Conservation (phyloP, 768 basidiomycete species). For the Mycena metata region DNA sequence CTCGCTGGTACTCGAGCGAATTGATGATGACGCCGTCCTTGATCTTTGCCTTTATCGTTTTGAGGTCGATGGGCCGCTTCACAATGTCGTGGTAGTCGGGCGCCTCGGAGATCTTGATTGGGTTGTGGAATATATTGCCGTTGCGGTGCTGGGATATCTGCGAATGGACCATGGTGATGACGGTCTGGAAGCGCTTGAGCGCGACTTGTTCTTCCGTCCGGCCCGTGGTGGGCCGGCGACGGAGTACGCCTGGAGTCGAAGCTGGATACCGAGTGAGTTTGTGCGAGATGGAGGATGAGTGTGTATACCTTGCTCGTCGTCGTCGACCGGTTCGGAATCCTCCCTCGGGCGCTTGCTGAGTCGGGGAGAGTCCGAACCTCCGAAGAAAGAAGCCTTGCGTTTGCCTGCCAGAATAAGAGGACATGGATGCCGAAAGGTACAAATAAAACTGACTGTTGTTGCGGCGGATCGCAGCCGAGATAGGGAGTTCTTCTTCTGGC, state of each 20-base stretch:
- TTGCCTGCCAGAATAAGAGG: slow-evolving; percentile 59
- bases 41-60: slow-evolving; percentile 89
- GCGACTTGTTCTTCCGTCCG: slow-evolving; percentile 66
- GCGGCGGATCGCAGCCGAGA: slow-evolving; percentile 29
- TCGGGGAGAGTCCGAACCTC: slow-evolving; percentile 60
- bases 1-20: slow-evolving; percentile 90
- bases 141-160: slow-evolving; percentile 89
- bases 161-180: slow-evolving; percentile 85
- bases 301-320: slow-evolving; percentile 69
- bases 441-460: slow-evolving; percentile 29
- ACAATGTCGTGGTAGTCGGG: slow-evolving; percentile 94
- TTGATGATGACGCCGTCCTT: slow-evolving; percentile 86
- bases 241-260: slow-evolving; percentile 41
- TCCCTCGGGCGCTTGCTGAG: slow-evolving; percentile 74
- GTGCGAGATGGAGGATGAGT: not conserved
- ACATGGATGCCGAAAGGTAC: not conserved
- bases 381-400: slow-evolving; percentile 72
- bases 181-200: slow-evolving; percentile 82
- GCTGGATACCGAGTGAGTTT: slow-evolving; percentile 25
- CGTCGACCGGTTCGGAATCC: slow-evolving; percentile 76
- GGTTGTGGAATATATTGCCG: slow-evolving; percentile 91
- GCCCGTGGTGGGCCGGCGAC: slow-evolving; percentile 49
- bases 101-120: slow-evolving; percentile 89
- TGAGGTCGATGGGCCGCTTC: slow-evolving; percentile 95
- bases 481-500: slow-evolving; percentile 33